A percentile compares a stretch with the other conserved stretches of the same genome.
phyloP scores from a whole-genome alignment of 768 basidiomycete genomes.

The Phallus indusiatus region DNA sequence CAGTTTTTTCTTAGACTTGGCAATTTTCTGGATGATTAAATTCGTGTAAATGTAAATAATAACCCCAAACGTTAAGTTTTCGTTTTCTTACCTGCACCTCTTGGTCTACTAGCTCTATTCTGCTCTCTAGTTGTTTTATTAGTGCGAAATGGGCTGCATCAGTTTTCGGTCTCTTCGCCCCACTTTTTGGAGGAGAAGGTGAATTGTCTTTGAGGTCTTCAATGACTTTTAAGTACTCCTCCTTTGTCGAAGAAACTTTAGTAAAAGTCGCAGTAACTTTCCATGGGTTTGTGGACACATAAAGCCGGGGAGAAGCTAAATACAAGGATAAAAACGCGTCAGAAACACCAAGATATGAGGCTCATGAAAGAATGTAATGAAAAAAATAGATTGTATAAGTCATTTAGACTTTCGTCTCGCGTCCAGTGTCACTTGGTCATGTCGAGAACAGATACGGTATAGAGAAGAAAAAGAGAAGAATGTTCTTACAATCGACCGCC shows the following conservation, averaged over 20 bases:
- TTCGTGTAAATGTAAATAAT: conserved; percentile 11
- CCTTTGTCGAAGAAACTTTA: conserved; percentile 57
- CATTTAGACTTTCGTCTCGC: conserved; percentile 26
- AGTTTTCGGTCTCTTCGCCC: conserved; percentile 39
- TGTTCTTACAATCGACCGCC: conserved; percentile 79
- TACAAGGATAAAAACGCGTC: not conserved
- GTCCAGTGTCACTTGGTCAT: conserved; percentile 25
- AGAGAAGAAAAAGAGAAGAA: conserved; percentile 19
- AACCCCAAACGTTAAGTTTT: conserved; percentile 4
- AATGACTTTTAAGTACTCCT: conserved; percentile 61
- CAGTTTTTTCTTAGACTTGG: conserved; percentile 58
- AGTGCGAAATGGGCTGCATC: conserved; percentile 55
- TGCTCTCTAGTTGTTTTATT: conserved; percentile 50
- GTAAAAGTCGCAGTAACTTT: conserved; percentile 75
- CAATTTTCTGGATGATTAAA: conserved; percentile 48
- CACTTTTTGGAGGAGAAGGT: conserved; percentile 30
- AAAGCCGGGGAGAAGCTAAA: conserved; percentile 76
- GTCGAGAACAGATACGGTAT: conserved; percentile 70
- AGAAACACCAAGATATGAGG: not conserved
- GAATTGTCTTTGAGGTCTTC: conserved; percentile 45
- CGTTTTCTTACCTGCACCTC: conserved; percentile 54
- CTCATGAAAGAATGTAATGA: conserved; percentile 17
- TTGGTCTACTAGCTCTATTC: conserved; percentile 55
- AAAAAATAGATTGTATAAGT: conserved; percentile 3
- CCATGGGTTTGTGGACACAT: conserved; percentile 83